These are phyloP conservation scores for Trametes pubescens DNA, from an alignment of 1,284 basidiomycete species.

Conservation along the genomic window DNA sequence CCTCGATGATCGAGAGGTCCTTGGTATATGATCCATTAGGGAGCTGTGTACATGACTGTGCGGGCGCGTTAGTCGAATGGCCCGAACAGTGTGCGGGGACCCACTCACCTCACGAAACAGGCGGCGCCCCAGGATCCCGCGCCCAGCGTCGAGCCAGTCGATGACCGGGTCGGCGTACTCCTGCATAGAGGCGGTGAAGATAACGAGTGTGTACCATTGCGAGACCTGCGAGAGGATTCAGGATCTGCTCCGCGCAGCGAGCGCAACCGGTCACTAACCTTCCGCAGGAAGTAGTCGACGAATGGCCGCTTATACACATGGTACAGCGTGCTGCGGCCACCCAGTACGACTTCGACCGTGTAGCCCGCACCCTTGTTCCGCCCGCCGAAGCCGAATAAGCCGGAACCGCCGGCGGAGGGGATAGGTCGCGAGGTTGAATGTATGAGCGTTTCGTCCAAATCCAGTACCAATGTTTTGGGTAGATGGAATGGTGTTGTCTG, in stretches of 20 bases:
- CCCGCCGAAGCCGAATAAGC: conserved; percentile 69
- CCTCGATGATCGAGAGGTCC: conserved; percentile 87
- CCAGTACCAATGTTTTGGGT: conserved; percentile 93
- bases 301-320: conserved; percentile 99
- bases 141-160: conserved; percentile 97
- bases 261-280: conserved; percentile 63
- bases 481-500: conserved; percentile 74
- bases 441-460: conserved; percentile 97
- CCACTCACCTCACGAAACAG: conserved; percentile 88
- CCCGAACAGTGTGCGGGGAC: conserved; percentile 10
- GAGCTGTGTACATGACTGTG: conserved; percentile 88
- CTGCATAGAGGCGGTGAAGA: conserved; percentile 98
- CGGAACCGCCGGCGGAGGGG: conserved; percentile 57
- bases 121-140: conserved; percentile 87
- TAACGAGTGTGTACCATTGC: conserved; percentile 97
- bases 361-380: conserved; percentile 81
- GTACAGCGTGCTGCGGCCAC: conserved; percentile 90
- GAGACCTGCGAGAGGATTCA: conserved; percentile 73
- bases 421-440: conserved; percentile 93
- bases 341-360: conserved; percentile 95
- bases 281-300: conserved; percentile 94
- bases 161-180: conserved; percentile 99
- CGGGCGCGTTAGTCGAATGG: conserved; percentile 12
- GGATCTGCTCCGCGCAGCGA: neutral
- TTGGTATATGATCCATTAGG: conserved; percentile 96